Evolutionary conservation across 768 basidiomycete species (phyloP).

Genomic region (Lactarius hengduanensis): DNA sequence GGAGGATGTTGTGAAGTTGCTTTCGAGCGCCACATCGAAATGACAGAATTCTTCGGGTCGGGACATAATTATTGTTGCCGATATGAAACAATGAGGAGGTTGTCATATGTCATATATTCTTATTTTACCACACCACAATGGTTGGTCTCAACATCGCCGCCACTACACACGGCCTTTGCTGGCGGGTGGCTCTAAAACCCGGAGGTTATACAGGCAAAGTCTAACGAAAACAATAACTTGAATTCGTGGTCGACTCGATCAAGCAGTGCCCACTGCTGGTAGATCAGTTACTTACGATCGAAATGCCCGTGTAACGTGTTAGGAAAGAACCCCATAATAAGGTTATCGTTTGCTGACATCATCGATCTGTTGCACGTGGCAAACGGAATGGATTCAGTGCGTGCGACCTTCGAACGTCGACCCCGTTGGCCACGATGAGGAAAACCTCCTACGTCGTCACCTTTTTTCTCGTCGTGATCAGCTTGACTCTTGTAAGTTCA

Average conservation of each 20-base stretch:
- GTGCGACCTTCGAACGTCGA: neutral
- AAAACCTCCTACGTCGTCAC: slow-evolving; percentile 68
- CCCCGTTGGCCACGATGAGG: slow-evolving; percentile 46
- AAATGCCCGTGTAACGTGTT: slow-evolving; percentile 1
- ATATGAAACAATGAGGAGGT: slow-evolving; percentile 15
- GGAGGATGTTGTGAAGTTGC: slow-evolving; percentile 9
- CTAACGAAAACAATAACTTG: neutral
- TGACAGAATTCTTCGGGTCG: neutral
- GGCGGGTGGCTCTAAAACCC: neutral
- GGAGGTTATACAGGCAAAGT: neutral
- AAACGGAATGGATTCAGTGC: neutral
- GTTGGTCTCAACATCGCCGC: neutral
- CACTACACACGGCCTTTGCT: neutral
- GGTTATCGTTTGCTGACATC: slow-evolving; percentile 10
- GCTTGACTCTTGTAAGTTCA: slow-evolving; percentile 50
- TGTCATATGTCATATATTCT: neutral
- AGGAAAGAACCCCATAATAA: neutral
- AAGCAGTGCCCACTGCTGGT: neutral
- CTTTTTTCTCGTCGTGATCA: slow-evolving; percentile 52
- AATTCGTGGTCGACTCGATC: neutral
- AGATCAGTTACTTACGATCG: neutral
- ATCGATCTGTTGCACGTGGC: neutral
- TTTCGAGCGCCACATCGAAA: slow-evolving; percentile 1
- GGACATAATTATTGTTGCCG: slow-evolving; percentile 12
- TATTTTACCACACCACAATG: neutral